Evolutionary conservation across 495 filamentous ascomycete species (phyloP).

Genomic region (Terfezia claveryi): DNA sequence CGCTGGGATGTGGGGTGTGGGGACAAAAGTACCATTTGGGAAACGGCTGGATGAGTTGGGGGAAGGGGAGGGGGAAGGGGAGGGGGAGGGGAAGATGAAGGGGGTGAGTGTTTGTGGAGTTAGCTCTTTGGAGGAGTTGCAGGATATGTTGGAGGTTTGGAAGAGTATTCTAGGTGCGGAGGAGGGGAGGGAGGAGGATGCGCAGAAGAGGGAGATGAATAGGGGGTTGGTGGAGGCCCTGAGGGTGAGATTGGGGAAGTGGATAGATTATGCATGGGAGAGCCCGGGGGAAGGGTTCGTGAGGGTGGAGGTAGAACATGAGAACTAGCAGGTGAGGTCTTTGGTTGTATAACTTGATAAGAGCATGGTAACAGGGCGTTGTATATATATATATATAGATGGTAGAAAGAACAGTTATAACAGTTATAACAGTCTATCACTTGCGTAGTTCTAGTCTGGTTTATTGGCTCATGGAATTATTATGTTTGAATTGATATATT

Average conservation of each 20-base stretch:
- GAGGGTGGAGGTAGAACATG: background rate
- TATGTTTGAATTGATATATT: no score
- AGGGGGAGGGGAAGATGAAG: background rate
- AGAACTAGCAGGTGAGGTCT: background rate
- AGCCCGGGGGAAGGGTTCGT: slow-evolving; percentile 35
- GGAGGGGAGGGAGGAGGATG: background rate
- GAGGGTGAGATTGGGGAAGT: slow-evolving; percentile 32
- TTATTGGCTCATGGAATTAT: no score
- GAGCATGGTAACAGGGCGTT: no score
- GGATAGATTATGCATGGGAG: slow-evolving; percentile 41
- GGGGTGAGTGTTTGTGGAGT: background rate
- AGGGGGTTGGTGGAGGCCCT: slow-evolving; percentile 31
- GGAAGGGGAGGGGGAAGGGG: slow-evolving; percentile 26
- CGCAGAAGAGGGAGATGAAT: slow-evolving; percentile 29
- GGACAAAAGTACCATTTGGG: slow-evolving; percentile 27
- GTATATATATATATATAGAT: no score
- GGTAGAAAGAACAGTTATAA: no score
- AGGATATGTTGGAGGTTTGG: background rate
- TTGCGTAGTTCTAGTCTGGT: no score
- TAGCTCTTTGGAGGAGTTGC: background rate
- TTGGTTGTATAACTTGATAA: no score
- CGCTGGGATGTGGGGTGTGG: slow-evolving; percentile 31
- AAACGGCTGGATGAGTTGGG: slow-evolving; percentile 25
- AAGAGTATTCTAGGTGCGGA: background rate
- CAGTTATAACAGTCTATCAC: no score